These are phyloP conservation scores for Sanghuangporus sanghuang DNA, from an alignment of 1,284 basidiomycete species.

Conservation along the genomic window DNA sequence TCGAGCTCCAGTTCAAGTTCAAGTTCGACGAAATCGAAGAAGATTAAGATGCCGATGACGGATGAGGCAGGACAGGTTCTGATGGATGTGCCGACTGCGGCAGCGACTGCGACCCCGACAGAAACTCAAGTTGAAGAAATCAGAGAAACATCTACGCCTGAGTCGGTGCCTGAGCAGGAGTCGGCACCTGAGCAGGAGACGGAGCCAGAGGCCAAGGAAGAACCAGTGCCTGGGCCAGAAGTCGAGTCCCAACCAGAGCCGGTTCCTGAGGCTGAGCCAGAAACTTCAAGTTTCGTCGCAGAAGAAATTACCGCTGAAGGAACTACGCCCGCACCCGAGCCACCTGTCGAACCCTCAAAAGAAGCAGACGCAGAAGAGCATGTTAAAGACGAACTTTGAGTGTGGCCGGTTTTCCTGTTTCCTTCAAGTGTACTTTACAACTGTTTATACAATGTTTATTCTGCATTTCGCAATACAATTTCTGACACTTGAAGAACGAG, in stretches of 20 bases:
- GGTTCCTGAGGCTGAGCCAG: neutral
- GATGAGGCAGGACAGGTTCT: slow-evolving; percentile 27
- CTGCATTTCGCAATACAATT: neutral
- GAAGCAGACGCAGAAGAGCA: slow-evolving; percentile 1
- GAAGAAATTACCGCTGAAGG: neutral
- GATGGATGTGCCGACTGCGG: slow-evolving; percentile 21
- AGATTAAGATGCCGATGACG: slow-evolving; percentile 28
- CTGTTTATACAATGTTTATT: slow-evolving; percentile 5
- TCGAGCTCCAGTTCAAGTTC: slow-evolving; percentile 12
- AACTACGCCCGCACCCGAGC: neutral
- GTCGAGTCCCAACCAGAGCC: neutral
- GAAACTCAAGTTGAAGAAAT: neutral
- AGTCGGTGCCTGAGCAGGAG: no score
- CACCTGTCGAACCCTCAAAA: neutral
- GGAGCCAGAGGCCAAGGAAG: neutral
- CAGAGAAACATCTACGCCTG: neutral
- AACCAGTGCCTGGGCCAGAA: neutral
- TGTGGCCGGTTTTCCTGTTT: neutral
- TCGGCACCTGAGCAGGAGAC: neutral
- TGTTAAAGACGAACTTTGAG: slow-evolving; percentile 16
- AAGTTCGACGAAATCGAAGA: slow-evolving; percentile 23
- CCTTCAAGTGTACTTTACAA: slow-evolving; percentile 3
- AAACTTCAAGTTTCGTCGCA: neutral
- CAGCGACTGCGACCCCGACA: slow-evolving; percentile 12
- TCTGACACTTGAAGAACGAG: neutral